A percentile compares a stretch with the other conserved stretches of the same genome.
phyloP scores from a whole-genome alignment of 441 rosid genomes.

The Mallotus japonicus region DNA sequence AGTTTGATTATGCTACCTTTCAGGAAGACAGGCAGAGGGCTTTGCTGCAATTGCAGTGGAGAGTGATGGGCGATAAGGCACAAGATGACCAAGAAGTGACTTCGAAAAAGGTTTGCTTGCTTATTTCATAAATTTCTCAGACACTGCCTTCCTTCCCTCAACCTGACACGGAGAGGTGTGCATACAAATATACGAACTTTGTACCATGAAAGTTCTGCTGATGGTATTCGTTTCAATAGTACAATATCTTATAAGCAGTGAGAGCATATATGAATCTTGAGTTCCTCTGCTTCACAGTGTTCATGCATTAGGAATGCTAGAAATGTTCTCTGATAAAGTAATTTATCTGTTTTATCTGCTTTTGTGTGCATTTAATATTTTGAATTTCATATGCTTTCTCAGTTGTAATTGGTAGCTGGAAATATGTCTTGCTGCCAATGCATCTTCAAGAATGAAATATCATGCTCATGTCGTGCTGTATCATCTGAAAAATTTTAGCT shows the following conservation, averaged over 20 bases:
- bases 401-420: too few relatives aligned
- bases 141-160: background rate
- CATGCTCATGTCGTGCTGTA: background rate
- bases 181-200: background rate
- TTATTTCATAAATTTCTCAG: constrained; percentile 8
- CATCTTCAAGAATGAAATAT: background rate
- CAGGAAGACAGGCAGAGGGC: constrained; percentile 94
- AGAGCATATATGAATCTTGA: background rate
- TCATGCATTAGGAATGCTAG: background rate
- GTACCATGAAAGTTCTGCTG: background rate
- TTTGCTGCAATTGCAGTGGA: constrained; percentile 91
- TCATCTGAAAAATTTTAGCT: constrained; percentile 7
- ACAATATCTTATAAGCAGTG: background rate
- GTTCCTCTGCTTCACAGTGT: background rate
- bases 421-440: constrained; percentile 5
- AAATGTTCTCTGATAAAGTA: background rate
- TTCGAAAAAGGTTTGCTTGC: constrained; percentile 54
- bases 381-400: background rate
- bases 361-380: background rate
- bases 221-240: background rate
- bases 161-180: background rate
- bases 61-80: constrained; percentile 81
- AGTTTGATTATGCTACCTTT: constrained; percentile 16
- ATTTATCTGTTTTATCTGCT: background rate
- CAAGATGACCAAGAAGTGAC: constrained; percentile 80